Percentiles rank a stretch among this genome's conserved stretches.
Conservation (phyloP, 2,329 filamentous ascomycete genomes). For the Pyrenophora seminiperda region DNA sequence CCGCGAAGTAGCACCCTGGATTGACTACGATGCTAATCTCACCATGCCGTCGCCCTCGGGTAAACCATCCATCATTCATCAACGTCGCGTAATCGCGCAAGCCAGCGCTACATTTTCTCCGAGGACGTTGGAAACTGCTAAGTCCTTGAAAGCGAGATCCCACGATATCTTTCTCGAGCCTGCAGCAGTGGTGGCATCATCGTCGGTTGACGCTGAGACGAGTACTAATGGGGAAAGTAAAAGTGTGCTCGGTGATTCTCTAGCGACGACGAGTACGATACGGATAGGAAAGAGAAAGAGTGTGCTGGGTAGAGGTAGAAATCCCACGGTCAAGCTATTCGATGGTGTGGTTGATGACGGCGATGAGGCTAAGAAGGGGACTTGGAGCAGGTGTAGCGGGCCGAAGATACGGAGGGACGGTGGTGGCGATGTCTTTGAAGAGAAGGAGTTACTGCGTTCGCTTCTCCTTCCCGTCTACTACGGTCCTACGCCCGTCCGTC, state of each 20-base stretch:
- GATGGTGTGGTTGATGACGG: slow-evolving; percentile 17
- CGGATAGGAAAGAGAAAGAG: slow-evolving; percentile 18
- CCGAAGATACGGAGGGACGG: no score
- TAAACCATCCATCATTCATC: neutral
- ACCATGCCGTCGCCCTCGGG: neutral
- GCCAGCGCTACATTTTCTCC: neutral
- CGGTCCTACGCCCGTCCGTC: neutral
- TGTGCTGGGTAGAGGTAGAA: slow-evolving; percentile 14
- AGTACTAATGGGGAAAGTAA: slow-evolving; percentile 8
- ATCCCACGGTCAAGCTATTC: slow-evolving; percentile 29
- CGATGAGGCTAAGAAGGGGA: slow-evolving; percentile 1
- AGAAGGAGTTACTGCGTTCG: no score
- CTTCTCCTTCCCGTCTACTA: neutral
- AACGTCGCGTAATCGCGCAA: slow-evolving; percentile 4
- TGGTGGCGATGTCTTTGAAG: neutral
- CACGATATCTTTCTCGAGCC: neutral
- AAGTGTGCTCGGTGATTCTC: neutral
- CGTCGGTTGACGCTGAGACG: neutral
- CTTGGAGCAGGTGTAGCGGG: neutral
- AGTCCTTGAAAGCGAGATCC: neutral
- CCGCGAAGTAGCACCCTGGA: slow-evolving; percentile 34
- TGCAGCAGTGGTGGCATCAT: no score
- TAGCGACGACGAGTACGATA: neutral
- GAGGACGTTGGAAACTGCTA: no score
- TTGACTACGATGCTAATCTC: slow-evolving; percentile 18